phyloP scores from a whole-genome alignment of 2,329 filamentous ascomycete genomes.

The Pestalotiopsis sp. region DNA sequence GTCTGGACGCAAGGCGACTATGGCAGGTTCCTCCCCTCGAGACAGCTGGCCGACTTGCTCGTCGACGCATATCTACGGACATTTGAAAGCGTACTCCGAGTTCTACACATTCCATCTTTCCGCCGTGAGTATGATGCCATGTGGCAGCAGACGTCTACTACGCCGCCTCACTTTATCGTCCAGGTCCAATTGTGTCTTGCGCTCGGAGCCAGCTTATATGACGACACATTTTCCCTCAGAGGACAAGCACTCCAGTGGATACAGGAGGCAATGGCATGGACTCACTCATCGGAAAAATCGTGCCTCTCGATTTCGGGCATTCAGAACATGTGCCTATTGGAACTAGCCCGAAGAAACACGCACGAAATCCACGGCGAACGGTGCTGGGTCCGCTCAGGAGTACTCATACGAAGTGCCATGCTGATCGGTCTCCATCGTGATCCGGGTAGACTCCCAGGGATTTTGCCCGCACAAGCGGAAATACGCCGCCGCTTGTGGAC shows the following conservation, averaged over 20 bases:
- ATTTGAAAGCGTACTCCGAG: constrained; percentile 47
- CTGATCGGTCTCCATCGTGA: constrained; percentile 55
- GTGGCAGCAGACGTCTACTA: constrained; percentile 37
- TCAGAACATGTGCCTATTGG: constrained; percentile 46
- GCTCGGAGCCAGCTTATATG: constrained; percentile 54
- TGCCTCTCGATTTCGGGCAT: constrained; percentile 50
- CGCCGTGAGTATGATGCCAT: constrained; percentile 48
- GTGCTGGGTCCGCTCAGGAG: constrained; percentile 47
- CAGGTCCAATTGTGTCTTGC: constrained; percentile 61
- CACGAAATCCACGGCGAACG: constrained; percentile 43
- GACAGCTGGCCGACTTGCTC: constrained; percentile 45
- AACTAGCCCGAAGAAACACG: constrained; percentile 41
- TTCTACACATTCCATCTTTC: constrained; percentile 55
- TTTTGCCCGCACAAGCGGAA: constrained; percentile 38
- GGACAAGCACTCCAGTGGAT: constrained; percentile 55
- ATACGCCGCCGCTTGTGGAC: constrained; percentile 55
- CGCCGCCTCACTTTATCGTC: constrained; percentile 49
- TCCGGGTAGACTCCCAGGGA: constrained; percentile 38
- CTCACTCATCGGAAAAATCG: constrained; percentile 49
- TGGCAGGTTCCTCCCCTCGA: constrained; percentile 44
- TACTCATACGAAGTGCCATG: constrained; percentile 46
- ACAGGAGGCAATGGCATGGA: constrained; percentile 58
- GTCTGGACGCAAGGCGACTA: neutral
- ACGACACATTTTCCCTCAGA: constrained; percentile 52
- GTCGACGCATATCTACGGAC: constrained; percentile 51